Evolutionary conservation across 2,329 filamentous ascomycete species (phyloP).

Genomic region (Aspergillus fijiensis): DNA sequence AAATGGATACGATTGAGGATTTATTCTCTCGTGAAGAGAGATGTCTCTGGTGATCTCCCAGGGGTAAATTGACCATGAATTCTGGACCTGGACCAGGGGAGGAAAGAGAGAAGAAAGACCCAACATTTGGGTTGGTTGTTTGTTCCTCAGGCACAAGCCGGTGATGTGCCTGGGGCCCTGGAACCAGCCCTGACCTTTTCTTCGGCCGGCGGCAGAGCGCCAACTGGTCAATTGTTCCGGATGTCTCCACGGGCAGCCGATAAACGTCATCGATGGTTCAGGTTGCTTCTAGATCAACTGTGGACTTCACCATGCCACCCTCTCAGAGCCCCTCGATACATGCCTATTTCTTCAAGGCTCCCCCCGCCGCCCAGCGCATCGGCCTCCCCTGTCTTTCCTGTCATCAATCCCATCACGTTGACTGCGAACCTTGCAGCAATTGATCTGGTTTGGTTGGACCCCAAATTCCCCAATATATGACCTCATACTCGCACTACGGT

Average conservation of each 20-base stretch:
- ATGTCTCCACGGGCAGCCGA: not conserved
- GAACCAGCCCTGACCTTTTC: not conserved
- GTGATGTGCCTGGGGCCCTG: not conserved
- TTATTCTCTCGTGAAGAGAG: not conserved
- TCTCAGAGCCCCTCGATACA: not conserved
- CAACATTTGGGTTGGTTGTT: not conserved
- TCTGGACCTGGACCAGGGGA: constrained; percentile 1
- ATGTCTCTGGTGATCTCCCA: not conserved
- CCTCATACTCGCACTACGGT: constrained; percentile 8
- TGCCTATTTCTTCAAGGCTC: not conserved
- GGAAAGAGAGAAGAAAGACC: not conserved
- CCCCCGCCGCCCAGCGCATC: not conserved
- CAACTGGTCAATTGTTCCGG: constrained; percentile 4
- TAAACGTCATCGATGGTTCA: constrained; percentile 9
- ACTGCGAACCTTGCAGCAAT: not conserved
- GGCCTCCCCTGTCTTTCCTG: not conserved
- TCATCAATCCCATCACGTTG: not conserved
- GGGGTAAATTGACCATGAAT: not conserved
- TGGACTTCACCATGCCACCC: not conserved
- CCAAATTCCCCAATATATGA: constrained; percentile 4
- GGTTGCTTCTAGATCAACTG: constrained; percentile 5
- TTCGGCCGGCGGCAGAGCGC: not conserved
- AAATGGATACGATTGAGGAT: not conserved
- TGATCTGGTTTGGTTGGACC: not conserved
- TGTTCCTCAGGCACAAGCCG: not conserved